Conservation (phyloP, 441 rosid species). For the Erysimum cheiri region DNA sequence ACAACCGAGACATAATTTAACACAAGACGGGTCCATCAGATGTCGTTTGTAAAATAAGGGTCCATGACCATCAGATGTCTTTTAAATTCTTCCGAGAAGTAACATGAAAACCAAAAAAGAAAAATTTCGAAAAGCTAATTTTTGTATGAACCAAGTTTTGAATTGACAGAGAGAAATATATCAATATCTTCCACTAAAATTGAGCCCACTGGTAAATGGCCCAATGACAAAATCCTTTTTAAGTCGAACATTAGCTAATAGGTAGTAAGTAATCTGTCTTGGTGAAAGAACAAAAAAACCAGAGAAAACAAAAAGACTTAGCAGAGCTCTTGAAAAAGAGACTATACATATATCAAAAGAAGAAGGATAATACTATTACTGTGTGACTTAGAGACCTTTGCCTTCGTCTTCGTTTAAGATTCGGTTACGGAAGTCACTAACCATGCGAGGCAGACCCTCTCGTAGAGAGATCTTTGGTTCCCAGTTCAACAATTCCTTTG, state of each 20-base stretch:
- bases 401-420: constrained; percentile 91
- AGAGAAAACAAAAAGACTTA: constrained; percentile 24
- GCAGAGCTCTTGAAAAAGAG: constrained; percentile 43
- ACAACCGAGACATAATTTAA: constrained; percentile 2
- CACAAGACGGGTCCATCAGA: constrained; percentile 1
- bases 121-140: background rate
- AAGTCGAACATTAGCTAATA: constrained; percentile 1
- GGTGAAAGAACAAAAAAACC: background rate
- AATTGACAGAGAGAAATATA: background rate
- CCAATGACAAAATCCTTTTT: constrained; percentile 11
- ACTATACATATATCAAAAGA: constrained; percentile 42
- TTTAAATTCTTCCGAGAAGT: background rate
- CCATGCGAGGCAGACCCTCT: constrained; percentile 95
- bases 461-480: constrained; percentile 81
- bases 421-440: constrained; percentile 85
- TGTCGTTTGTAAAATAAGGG: background rate
- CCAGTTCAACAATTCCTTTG: constrained; percentile 91
- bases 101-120: too few species aligned
- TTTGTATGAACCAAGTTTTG: background rate
- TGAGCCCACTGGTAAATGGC: constrained; percentile 20
- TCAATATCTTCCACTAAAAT: constrained; percentile 9
- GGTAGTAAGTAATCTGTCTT: constrained; percentile 7
- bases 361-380: background rate
- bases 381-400: constrained; percentile 53
- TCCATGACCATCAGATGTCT: background rate